A percentile compares a stretch with the other conserved stretches of the same genome.
These are phyloP conservation scores for Tuber magnatum DNA, from an alignment of 495 filamentous ascomycete genomes.

Conservation along the genomic window DNA sequence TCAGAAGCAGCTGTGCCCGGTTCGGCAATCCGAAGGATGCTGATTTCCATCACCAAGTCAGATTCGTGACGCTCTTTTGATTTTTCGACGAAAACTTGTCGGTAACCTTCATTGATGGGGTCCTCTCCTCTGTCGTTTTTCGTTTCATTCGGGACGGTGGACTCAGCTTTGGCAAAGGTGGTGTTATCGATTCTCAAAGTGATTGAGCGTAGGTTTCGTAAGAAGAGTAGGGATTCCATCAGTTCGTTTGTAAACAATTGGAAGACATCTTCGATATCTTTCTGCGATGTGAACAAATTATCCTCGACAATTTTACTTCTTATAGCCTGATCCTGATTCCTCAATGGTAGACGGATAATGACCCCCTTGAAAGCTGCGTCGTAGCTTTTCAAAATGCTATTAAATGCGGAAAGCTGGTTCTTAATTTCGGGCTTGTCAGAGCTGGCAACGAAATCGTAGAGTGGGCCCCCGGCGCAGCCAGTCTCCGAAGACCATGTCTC, in stretches of 20 bases:
- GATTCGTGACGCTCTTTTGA: slow-evolving; percentile 15
- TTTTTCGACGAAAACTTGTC: slow-evolving; percentile 26
- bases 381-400: slow-evolving; percentile 26
- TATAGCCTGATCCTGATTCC: slow-evolving; percentile 39
- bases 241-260: slow-evolving; percentile 41
- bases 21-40: slow-evolving; percentile 5
- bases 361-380: slow-evolving; percentile 39
- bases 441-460: slow-evolving; percentile 42
- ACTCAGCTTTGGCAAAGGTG: slow-evolving; percentile 34
- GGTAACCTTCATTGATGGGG: slow-evolving; percentile 22
- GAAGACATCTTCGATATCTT: slow-evolving; percentile 42
- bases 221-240: slow-evolving; percentile 42
- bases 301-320: slow-evolving; percentile 40
- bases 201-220: slow-evolving; percentile 43
- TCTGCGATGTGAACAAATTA: slow-evolving; percentile 25
- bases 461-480: slow-evolving; percentile 41
- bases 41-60: slow-evolving; percentile 28
- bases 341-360: slow-evolving; percentile 46
- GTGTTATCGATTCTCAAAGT: slow-evolving; percentile 30
- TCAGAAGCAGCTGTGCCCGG: background rate
- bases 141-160: slow-evolving; percentile 19
- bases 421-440: slow-evolving; percentile 37
- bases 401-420: slow-evolving; percentile 44
- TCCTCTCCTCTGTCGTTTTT: background rate
- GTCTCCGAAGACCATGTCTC: slow-evolving; percentile 41